These are phyloP conservation scores for Aspergillus oerlinghausenensis DNA, from an alignment of 2,329 filamentous ascomycete genomes.

Conservation along the genomic window DNA sequence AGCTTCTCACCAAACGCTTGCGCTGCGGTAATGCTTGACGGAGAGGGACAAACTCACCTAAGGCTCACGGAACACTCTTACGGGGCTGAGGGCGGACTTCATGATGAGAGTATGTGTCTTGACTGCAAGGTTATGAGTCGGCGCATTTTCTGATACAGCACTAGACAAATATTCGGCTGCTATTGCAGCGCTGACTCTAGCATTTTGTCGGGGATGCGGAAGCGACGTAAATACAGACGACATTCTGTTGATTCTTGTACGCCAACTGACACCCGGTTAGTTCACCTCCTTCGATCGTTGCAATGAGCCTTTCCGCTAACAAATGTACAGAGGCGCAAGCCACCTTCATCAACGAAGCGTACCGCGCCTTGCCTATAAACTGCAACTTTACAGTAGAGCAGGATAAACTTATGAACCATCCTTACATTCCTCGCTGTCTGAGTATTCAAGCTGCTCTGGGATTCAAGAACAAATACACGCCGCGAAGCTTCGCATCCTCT, in stretches of 20 bases:
- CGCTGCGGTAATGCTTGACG: slow-evolving; percentile 34
- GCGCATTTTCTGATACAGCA: slow-evolving; percentile 2
- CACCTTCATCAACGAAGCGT: slow-evolving; percentile 62
- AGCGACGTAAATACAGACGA: slow-evolving; percentile 60
- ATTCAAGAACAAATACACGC: slow-evolving; percentile 59
- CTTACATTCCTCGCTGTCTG: slow-evolving; percentile 67
- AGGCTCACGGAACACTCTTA: slow-evolving; percentile 39
- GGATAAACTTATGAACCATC: slow-evolving; percentile 69
- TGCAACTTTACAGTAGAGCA: slow-evolving; percentile 81
- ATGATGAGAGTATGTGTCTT: slow-evolving; percentile 34
- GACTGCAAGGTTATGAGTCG: neutral
- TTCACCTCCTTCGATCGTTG: slow-evolving; percentile 37
- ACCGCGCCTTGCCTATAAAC: slow-evolving; percentile 64
- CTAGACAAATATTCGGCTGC: slow-evolving; percentile 47
- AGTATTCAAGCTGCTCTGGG: slow-evolving; percentile 76
- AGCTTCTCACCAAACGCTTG: slow-evolving; percentile 44
- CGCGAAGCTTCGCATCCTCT: slow-evolving; percentile 65
- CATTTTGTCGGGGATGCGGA: slow-evolving; percentile 47
- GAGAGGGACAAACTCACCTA: slow-evolving; percentile 36
- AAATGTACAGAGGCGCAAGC: slow-evolving; percentile 51
- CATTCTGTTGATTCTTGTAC: slow-evolving; percentile 62
- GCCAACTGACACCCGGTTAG: slow-evolving; percentile 40
- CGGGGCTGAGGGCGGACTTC: slow-evolving; percentile 30
- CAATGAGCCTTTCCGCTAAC: slow-evolving; percentile 16
- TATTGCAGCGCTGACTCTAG: slow-evolving; percentile 57